These are phyloP conservation scores for Nakazawaea pomicola DNA, from an alignment of 805 yeast species.

Conservation along the genomic window DNA sequence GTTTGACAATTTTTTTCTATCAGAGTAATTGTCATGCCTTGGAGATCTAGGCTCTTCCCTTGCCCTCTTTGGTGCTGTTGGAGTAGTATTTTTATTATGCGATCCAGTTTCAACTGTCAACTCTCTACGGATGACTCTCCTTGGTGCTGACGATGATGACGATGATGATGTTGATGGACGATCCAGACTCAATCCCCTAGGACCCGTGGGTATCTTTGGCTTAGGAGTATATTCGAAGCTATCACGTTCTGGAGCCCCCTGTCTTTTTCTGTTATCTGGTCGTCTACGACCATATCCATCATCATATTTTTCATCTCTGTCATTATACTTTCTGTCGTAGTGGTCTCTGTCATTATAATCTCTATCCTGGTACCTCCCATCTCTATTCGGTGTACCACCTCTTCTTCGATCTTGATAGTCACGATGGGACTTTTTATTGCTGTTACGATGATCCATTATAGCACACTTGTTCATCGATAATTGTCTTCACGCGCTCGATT, in stretches of 20 bases:
- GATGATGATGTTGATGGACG: too few species aligned
- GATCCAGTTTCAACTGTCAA: too few species aligned
- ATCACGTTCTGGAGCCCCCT: not conserved
- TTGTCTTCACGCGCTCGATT: too few species aligned
- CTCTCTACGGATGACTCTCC: too few species aligned
- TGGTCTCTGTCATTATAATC: too few species aligned
- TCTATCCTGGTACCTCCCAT: too few species aligned
- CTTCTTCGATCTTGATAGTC: too few species aligned
- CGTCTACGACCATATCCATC: not conserved
- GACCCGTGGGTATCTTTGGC: constrained; percentile 7
- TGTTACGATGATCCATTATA: constrained; percentile 1
- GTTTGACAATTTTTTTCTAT: not conserved
- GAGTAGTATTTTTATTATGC: not conserved
- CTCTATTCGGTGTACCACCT: too few species aligned
- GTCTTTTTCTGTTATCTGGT: not conserved
- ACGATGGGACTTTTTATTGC: too few species aligned
- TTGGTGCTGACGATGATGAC: too few species aligned
- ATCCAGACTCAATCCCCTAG: not conserved
- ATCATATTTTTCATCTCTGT: not conserved
- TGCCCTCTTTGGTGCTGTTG: constrained; percentile 3
- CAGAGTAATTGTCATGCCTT: constrained; percentile 3
- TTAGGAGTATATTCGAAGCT: constrained; percentile 3
- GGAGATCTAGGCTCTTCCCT: constrained; percentile 9
- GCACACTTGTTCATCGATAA: too few species aligned
- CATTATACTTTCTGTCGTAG: not conserved